A percentile compares a stretch with the other conserved stretches of the same genome.
These are phyloP conservation scores for Candida mesenterica DNA, from an alignment of 1,139 yeast species.

Conservation along the genomic window DNA sequence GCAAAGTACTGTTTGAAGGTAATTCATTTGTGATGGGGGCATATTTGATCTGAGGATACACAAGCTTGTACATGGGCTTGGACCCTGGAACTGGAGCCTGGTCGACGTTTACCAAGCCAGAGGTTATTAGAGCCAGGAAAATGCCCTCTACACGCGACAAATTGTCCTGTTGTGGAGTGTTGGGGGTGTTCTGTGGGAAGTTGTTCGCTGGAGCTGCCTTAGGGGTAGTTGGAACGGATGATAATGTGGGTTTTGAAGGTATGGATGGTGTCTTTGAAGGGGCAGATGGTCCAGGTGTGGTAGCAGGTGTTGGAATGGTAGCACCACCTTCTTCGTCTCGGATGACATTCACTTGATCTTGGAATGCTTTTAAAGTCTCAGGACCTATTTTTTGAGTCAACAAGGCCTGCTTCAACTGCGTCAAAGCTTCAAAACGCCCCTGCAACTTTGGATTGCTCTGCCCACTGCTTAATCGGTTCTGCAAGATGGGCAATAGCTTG, in stretches of 20 bases:
- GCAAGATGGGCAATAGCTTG: constrained; percentile 38
- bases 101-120: constrained; percentile 40
- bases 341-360: constrained; percentile 33
- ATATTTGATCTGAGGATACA: constrained; percentile 37
- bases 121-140: constrained; percentile 34
- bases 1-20: constrained; percentile 30
- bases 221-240: constrained; percentile 8
- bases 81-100: constrained; percentile 47
- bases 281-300: constrained; percentile 15
- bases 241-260: constrained; percentile 3
- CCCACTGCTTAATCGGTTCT: constrained; percentile 26
- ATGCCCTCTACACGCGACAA: constrained; percentile 11
- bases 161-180: background rate
- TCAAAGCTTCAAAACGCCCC: constrained; percentile 43
- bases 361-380: constrained; percentile 43
- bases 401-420: constrained; percentile 41
- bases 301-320: constrained; percentile 16
- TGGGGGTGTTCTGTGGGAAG: background rate
- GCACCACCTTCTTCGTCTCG: constrained; percentile 33
- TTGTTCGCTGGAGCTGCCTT: background rate
- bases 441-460: constrained; percentile 32
- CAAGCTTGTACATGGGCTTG: constrained; percentile 35
- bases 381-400: constrained; percentile 37
- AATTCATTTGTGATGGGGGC: constrained; percentile 17
- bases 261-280: constrained; percentile 6